phyloP scores from a whole-genome alignment of 768 basidiomycete genomes.

The Asterophora parasitica region DNA sequence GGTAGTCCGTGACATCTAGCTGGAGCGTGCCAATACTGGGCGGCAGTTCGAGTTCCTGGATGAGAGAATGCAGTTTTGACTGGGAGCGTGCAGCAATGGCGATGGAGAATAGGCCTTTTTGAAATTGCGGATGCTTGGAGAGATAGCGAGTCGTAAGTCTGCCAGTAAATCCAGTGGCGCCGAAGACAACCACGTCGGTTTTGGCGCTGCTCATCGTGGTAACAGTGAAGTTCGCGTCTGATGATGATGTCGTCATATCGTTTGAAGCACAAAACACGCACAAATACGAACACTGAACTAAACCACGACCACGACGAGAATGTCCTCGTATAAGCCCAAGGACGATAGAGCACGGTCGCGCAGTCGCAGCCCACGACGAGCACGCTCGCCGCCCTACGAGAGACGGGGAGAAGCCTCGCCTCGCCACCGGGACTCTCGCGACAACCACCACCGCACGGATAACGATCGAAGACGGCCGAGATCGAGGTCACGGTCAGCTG shows the following conservation, averaged over 20 bases:
- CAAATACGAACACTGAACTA: conserved; percentile 4
- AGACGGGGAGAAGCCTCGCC: conserved; percentile 6
- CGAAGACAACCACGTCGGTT: conserved; percentile 61
- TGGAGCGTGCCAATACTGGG: conserved; percentile 41
- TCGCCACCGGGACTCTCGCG: neutral
- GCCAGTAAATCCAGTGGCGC: conserved; percentile 78
- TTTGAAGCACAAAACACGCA: conserved; percentile 4
- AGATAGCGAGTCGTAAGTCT: conserved; percentile 67
- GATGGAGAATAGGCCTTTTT: conserved; percentile 52
- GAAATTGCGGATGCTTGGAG: conserved; percentile 48
- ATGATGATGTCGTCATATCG: neutral
- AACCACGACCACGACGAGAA: neutral
- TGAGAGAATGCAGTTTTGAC: conserved; percentile 51
- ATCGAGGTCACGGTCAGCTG: neutral
- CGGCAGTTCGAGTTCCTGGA: conserved; percentile 41
- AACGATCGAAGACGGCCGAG: neutral
- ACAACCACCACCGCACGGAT: neutral
- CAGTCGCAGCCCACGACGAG: conserved; percentile 4
- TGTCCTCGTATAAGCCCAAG: no score
- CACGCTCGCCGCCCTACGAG: neutral
- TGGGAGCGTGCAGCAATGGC: conserved; percentile 67
- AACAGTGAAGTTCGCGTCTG: neutral
- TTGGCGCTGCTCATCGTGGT: conserved; percentile 22
- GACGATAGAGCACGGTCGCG: conserved; percentile 2
- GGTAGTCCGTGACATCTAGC: conserved; percentile 54